phyloP scores from a whole-genome alignment of 2,329 filamentous ascomycete genomes.

The Thelonectria rubi region DNA sequence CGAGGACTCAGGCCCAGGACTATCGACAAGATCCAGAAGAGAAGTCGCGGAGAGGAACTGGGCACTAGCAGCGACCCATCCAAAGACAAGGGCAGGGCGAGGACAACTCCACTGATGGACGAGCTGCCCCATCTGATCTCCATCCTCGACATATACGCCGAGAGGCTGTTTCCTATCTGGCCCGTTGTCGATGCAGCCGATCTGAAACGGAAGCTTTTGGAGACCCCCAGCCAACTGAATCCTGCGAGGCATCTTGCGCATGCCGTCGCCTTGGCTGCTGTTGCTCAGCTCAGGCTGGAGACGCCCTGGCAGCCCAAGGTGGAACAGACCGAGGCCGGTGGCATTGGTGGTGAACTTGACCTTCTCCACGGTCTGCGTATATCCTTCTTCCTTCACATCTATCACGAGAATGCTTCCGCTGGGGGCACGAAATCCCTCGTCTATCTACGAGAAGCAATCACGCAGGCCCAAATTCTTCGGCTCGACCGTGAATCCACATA shows the following conservation, averaged over 20 bases:
- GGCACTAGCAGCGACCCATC: constrained; percentile 19
- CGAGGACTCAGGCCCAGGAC: constrained; percentile 56
- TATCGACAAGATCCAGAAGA: constrained; percentile 51
- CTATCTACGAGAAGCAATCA: constrained; percentile 61
- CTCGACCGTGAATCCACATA: constrained; percentile 57
- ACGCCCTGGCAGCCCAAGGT: constrained; percentile 41
- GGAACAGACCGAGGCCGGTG: constrained; percentile 41
- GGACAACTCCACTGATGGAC: constrained; percentile 27
- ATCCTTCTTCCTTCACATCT: constrained; percentile 62
- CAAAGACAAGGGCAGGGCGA: constrained; percentile 3
- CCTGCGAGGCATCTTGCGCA: constrained; percentile 54
- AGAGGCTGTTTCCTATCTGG: constrained; percentile 63
- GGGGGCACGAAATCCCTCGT: constrained; percentile 58
- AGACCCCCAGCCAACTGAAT: constrained; percentile 43
- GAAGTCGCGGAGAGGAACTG: constrained; percentile 28
- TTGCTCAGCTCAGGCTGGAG: constrained; percentile 57
- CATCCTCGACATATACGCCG: constrained; percentile 55
- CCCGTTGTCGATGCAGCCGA: constrained; percentile 58
- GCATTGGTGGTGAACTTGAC: constrained; percentile 41
- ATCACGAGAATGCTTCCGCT: constrained; percentile 58
- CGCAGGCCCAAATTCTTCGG: constrained; percentile 59
- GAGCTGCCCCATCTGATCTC: constrained; percentile 41
- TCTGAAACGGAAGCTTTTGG: constrained; percentile 50
- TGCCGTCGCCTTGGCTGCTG: constrained; percentile 57
- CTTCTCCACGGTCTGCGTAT: constrained; percentile 55